A percentile compares a stretch with the other conserved stretches of the same genome.
phyloP scores from a whole-genome alignment of 345 rosid species.

The Populus simonii region DNA sequence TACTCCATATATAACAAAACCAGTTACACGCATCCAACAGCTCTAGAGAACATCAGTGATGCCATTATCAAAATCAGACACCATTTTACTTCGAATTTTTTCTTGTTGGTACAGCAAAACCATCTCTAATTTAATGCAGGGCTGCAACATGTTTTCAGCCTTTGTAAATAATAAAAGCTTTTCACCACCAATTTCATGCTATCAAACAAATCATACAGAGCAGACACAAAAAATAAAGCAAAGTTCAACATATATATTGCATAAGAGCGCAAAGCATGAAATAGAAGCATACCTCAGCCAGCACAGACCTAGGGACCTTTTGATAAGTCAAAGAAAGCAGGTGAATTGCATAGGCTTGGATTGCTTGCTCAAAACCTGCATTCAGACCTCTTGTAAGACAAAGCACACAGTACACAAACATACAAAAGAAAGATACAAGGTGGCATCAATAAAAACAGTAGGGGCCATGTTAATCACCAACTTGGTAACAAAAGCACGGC shows the following conservation, averaged over 20 bases:
- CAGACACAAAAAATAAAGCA: neutral
- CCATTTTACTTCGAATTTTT: neutral
- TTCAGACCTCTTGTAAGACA: slow-evolving; percentile 22
- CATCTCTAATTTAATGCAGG: neutral
- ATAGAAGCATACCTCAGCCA: slow-evolving; percentile 74
- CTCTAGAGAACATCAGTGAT: neutral
- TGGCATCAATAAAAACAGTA: neutral
- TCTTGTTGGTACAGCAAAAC: neutral
- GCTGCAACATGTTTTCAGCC: neutral
- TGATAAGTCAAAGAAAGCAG: slow-evolving; percentile 87
- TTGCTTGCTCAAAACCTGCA: slow-evolving; percentile 97
- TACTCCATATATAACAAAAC: no score
- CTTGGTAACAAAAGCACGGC: neutral
- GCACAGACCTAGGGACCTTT: slow-evolving; percentile 78
- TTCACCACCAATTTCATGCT: neutral
- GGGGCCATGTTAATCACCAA: neutral
- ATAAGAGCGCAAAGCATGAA: neutral
- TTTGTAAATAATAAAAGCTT: neutral
- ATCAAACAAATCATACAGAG: neutral
- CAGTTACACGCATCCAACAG: neutral
- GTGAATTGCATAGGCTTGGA: slow-evolving; percentile 79
- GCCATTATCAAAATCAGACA: neutral
- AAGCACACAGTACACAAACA: neutral
- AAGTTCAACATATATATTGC: neutral
- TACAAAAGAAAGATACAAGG: neutral